Evolutionary conservation across 345 rosid genomes (phyloP).

Genomic region (Rhodamnia argentea): DNA sequence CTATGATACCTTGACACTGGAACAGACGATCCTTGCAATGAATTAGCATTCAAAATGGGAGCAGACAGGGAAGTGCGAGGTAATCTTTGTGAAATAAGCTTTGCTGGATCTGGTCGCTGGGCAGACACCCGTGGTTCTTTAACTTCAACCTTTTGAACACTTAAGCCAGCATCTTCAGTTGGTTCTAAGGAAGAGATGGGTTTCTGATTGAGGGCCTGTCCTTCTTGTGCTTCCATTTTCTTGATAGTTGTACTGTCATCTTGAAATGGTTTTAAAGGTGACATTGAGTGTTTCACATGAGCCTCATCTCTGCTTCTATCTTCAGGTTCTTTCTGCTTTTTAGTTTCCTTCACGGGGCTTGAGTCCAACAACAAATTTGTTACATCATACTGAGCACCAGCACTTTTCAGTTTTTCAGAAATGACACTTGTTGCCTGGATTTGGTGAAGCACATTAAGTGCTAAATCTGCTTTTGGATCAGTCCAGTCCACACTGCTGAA

Average conservation of each 20-base stretch:
- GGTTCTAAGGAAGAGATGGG: slow-evolving; percentile 3
- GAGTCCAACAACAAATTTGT: slow-evolving; percentile 23
- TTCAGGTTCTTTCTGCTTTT: slow-evolving; percentile 27
- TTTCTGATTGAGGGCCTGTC: not conserved
- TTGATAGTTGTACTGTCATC: not conserved
- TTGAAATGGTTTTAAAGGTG: not conserved
- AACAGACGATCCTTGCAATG: slow-evolving; percentile 36
- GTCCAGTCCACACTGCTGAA: slow-evolving; percentile 77
- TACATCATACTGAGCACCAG: slow-evolving; percentile 3
- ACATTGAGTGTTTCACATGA: not conserved
- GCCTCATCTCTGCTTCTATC: slow-evolving; percentile 18
- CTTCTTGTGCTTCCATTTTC: slow-evolving; percentile 1
- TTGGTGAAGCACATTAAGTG: slow-evolving; percentile 69
- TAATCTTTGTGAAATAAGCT: slow-evolving; percentile 42
- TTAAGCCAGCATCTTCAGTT: slow-evolving; percentile 21
- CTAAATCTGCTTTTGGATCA: slow-evolving; percentile 57
- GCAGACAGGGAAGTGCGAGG: slow-evolving; percentile 29
- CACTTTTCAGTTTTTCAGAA: slow-evolving; percentile 17
- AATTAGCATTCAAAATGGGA: slow-evolving; percentile 25
- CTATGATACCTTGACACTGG: slow-evolving; percentile 23
- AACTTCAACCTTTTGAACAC: slow-evolving; percentile 22
- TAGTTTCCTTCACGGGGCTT: not conserved
- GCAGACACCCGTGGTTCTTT: slow-evolving; percentile 38
- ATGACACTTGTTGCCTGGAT: slow-evolving; percentile 38
- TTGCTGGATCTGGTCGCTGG: slow-evolving; percentile 25